Conservation (phyloP, 148 eudicot species). For the Rhododendron ferrugineum region DNA sequence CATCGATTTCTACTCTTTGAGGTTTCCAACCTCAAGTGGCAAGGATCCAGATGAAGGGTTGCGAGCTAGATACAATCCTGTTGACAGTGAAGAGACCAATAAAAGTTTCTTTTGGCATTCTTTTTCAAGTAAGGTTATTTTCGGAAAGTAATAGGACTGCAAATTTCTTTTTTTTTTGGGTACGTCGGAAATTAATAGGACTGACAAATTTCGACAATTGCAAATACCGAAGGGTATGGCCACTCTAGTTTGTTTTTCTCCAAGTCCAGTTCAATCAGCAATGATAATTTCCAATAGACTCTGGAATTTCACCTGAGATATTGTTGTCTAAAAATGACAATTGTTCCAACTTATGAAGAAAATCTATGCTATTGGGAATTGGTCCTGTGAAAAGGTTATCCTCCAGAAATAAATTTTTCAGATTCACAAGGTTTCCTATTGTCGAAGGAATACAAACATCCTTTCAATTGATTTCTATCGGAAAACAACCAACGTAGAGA, state of each 20-base stretch:
- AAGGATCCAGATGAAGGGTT: conserved; percentile 1
- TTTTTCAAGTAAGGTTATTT: no score
- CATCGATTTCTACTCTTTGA: background rate
- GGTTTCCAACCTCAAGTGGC: background rate
- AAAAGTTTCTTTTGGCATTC: background rate
- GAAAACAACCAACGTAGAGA: background rate
- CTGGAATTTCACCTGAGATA: background rate
- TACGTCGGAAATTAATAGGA: no score
- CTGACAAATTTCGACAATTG: background rate
- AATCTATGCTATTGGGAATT: no score
- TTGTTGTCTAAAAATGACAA: no score
- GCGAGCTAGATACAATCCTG: background rate
- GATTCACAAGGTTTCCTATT: background rate
- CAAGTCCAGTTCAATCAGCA: background rate
- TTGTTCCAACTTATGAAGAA: no score
- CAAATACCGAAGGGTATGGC: background rate
- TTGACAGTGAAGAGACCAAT: background rate
- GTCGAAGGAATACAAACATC: conserved; percentile 7
- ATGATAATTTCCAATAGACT: conserved; percentile 12
- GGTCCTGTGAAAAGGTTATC: no score
- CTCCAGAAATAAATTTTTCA: no score
- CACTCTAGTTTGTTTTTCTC: background rate
- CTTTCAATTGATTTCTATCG: background rate
- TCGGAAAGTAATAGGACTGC: no score
- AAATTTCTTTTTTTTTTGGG: no score